Base-by-base conservation (phyloP, 768 basidiomycete genomes). In the Tremella yokohamensis region DNA sequence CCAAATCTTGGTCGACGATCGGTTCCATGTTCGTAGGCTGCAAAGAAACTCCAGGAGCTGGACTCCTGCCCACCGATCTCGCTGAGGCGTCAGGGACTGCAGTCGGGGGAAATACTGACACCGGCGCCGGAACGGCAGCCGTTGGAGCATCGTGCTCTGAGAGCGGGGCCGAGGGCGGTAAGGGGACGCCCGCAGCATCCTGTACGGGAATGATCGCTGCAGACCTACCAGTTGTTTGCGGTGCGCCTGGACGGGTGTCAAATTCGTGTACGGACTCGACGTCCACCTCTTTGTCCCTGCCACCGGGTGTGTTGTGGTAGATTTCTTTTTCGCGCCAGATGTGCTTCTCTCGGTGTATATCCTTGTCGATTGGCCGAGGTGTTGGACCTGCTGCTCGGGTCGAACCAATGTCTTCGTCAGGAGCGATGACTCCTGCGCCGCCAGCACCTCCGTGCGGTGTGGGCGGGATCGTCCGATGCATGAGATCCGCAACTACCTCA, bases 401-500 rank as follows among this genome's bases (percentile, higher is more conserved):
- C 24, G 56, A 57, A 1, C 39, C 34, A 24, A 38, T 57, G 6
- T 54, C 66, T n/a, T 16, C 42, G 42, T n/a, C 42, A 6, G 4
- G 22, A 45, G 22, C 7, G 25, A 49, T 44, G 19, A 22, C 7
- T 45, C 22, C 42, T 45, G 29, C 49, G 11, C 19, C 38, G 39
- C 29, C 29, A 6, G 29, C 29, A 19, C 48, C 20, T 7, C 48
- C 48, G n/a, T 19, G 48, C 20, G 51, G 51, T 12, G 51, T 52
- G 38, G 51, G 24, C 22, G 49, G 38, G 45, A 40, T 40, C 26
- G 62, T 63, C 9, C 65, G 63, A 19, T 52, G 53, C 61, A 72
- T 69, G 40, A 76, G 61, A 38, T 72, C 70, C 11, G 70, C 56
- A 40, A 76, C 74, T 74, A n/a, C 44, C 48, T 22, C 12, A 50